Evolutionary conservation across 352 stramenopile species (phyloP).

Genomic region (Globisporangium irregulare): DNA sequence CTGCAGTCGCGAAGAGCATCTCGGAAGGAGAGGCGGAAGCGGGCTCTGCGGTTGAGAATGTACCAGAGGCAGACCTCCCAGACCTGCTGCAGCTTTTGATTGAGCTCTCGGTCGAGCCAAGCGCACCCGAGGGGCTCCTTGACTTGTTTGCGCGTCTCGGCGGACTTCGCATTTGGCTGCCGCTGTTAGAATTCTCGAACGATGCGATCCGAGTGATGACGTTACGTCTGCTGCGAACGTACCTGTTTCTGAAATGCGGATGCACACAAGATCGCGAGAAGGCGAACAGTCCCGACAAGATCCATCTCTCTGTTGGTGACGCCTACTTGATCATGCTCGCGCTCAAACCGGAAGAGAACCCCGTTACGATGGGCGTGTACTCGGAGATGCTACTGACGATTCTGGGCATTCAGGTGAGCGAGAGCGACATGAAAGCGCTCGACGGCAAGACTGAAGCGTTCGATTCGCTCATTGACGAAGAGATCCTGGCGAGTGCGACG

Average conservation of each 20-base stretch:
- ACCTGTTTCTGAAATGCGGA: constrained; percentile 74
- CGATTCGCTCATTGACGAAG: constrained; percentile 55
- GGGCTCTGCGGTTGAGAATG: constrained; percentile 67
- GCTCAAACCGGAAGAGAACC: constrained; percentile 59
- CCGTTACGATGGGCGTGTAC: constrained; percentile 77
- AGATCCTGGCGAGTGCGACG: constrained; percentile 40
- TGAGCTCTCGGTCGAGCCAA: constrained; percentile 70
- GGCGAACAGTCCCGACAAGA: constrained; percentile 63
- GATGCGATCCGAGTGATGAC: constrained; percentile 81
- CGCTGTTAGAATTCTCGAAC: constrained; percentile 69
- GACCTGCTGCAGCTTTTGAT: constrained; percentile 78
- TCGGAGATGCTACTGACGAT: constrained; percentile 76
- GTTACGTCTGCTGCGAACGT: constrained; percentile 71
- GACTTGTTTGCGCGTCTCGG: constrained; percentile 74
- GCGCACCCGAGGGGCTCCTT: constrained; percentile 62
- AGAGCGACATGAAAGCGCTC: constrained; percentile 46
- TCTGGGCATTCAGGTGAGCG: constrained; percentile 66
- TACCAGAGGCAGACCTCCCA: constrained; percentile 66
- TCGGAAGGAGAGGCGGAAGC: constrained; percentile 67
- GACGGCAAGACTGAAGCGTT: constrained; percentile 46
- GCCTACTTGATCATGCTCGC: constrained; percentile 81
- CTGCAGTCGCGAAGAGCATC: constrained; percentile 49
- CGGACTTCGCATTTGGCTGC: constrained; percentile 79
- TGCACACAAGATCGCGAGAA: constrained; percentile 63
- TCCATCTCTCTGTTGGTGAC: constrained; percentile 73